Base-by-base conservation (phyloP, 129 eudicot species). In the Flaveria ramosissima region DNA sequence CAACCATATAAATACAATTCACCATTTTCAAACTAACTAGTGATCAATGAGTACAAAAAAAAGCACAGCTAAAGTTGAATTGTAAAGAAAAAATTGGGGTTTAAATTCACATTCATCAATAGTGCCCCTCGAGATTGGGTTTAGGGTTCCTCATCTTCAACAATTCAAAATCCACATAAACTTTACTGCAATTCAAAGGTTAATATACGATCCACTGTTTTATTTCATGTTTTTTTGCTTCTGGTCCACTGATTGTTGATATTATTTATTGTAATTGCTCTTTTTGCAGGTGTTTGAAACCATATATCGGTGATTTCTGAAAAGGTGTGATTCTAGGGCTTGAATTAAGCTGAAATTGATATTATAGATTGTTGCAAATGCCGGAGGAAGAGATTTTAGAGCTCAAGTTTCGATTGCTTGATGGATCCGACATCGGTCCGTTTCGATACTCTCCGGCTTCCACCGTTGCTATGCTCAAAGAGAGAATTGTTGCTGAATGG, bases 391-490 rank as follows among this genome's bases (percentile, higher is more conserved):
- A 93, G 65, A 82, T 90, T 67, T 79, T 93, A 63, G 96, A 90
- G 88, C 79, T 93, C 9, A 93, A 93, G 83, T 93, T 93, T 78
- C 79, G 98, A 46, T 82, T 93, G 70, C 85, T 81, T 39, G 98
- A 93, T 90, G 98, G 98, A 79, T 86, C 96, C 14, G 96, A 93
- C 69, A 90, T 93, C 19, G 98, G 98, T 73, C 98, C 98, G 9
- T 90, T 90, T 83, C 81, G 82, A 19, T 93, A 93, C 81, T 87
- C 98, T 2, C 92, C 92, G 27, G 89, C 92, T 53, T 79, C 98
- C n/a, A 93, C 95, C n/a, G 88, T 93, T 11, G 85, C 94, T 14
- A 80, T 82, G 86, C 89, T 93, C 36, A 93, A 93, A 82, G 98
- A 93, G 68, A 84, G 94, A 76, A 84, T 93, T 75, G 91, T 93